Evolutionary conservation across 83 land plant genomes (phyloP).

Genomic region (Diphasiastrum complanatum): DNA sequence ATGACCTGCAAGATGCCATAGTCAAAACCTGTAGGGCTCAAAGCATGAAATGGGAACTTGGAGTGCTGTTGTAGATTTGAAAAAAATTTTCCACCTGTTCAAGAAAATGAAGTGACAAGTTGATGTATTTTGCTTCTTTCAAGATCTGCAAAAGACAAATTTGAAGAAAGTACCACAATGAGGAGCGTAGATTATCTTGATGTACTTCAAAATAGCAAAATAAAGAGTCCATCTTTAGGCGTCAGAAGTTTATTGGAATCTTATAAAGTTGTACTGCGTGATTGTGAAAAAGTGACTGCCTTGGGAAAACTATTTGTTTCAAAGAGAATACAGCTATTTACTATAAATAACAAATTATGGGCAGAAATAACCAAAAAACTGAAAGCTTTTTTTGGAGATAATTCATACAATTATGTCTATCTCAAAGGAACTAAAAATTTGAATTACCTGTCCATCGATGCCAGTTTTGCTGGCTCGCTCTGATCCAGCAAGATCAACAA

Average conservation of each 20-base stretch:
- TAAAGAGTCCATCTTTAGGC: not conserved
- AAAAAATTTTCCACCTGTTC: constrained; percentile 24
- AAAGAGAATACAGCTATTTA: no score
- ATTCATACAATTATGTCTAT: not conserved
- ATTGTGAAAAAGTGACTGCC: no score
- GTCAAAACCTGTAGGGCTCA: no score
- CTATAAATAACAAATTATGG: no score
- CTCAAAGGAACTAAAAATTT: not conserved
- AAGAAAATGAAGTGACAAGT: constrained; percentile 33
- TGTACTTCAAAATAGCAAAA: no score
- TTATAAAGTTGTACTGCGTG: no score
- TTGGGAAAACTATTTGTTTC: no score
- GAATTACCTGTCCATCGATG: constrained; percentile 36
- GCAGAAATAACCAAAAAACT: no score
- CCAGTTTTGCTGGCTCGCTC: constrained; percentile 38
- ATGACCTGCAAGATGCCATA: constrained; percentile 30
- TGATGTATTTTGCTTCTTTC: constrained; percentile 40
- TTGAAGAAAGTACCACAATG: not conserved
- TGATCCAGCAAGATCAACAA: constrained; percentile 41
- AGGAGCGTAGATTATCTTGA: not conserved
- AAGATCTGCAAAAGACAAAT: constrained; percentile 17
- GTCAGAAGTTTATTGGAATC: no score
- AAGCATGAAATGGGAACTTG: no score
- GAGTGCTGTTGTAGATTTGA: no score
- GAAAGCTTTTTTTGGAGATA: no score